Percentiles rank a stretch among this genome's conserved stretches.
These are phyloP conservation scores for Cutaneotrichosporon sp. DNA, from an alignment of 1,284 basidiomycete genomes.

Conservation along the genomic window DNA sequence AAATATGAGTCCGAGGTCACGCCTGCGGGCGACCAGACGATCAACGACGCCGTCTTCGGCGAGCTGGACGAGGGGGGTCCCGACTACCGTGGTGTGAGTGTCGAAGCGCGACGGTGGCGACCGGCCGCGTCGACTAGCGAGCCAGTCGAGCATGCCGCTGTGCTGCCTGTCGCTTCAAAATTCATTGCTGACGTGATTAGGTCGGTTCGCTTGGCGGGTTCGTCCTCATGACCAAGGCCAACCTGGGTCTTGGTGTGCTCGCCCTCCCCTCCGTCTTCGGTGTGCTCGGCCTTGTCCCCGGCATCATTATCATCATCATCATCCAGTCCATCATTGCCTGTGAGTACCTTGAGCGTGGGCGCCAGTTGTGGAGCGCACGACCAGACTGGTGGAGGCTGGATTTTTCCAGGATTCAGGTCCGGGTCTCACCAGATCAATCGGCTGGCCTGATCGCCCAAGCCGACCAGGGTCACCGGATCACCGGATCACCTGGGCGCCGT, in stretches of 20 bases:
- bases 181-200: constrained; percentile 3
- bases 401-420: too few species aligned
- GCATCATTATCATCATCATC: constrained; percentile 30
- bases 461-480: too few species aligned
- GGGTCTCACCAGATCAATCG: too few species aligned
- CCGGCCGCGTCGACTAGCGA: too few species aligned
- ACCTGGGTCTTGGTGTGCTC: constrained; percentile 39
- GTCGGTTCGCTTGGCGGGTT: constrained; percentile 18
- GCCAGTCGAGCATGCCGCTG: too few species aligned
- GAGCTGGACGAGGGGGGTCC: constrained; percentile 27
- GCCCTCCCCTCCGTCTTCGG: constrained; percentile 35
- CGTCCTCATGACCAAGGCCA: constrained; percentile 31
- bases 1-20: constrained; percentile 15
- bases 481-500: too few species aligned
- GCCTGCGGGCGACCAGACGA: constrained; percentile 9
- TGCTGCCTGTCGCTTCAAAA: too few species aligned
- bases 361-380: neutral
- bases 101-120: neutral
- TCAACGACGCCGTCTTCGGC: constrained; percentile 32
- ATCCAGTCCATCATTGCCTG: constrained; percentile 35
- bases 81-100: constrained; percentile 29
- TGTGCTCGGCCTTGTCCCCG: constrained; percentile 34
- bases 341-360: constrained; percentile 10
- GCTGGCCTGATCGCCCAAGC: too few species aligned
- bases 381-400: neutral